phyloP scores from a whole-genome alignment of 2,329 filamentous ascomycete species.

The Celoporthe dispersa region DNA sequence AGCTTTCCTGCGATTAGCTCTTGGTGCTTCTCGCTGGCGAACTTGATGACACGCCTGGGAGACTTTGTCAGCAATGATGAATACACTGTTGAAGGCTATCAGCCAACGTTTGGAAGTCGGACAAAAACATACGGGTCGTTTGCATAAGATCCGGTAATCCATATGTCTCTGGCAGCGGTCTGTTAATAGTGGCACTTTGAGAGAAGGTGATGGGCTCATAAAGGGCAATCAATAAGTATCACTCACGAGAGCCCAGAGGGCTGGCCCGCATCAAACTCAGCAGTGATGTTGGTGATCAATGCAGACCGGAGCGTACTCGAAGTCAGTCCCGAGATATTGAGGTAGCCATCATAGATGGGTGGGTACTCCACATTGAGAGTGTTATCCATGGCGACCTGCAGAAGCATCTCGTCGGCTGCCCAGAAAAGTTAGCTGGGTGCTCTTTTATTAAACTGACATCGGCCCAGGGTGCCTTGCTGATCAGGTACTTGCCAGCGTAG shows the following conservation, averaged over 20 bases:
- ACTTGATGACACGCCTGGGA: conserved; percentile 13
- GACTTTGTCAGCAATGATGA: not conserved
- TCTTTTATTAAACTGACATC: not conserved
- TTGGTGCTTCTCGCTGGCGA: conserved; percentile 13
- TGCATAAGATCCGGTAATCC: conserved; percentile 2
- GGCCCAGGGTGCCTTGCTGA: not conserved
- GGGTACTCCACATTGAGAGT: not conserved
- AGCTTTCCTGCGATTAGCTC: conserved; percentile 33
- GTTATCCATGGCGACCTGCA: not conserved
- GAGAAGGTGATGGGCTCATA: not conserved
- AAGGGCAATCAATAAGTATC: not conserved
- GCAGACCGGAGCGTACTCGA: not conserved
- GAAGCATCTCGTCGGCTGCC: not conserved
- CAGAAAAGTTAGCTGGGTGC: not conserved
- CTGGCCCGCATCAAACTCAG: conserved; percentile 4
- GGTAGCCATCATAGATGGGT: not conserved
- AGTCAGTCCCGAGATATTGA: not conserved
- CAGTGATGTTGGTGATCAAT: conserved; percentile 1
- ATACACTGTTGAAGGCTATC: not conserved
- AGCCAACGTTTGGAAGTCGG: not conserved
- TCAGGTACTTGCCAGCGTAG: not conserved
- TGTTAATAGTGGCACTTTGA: not conserved
- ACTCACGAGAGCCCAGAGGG: conserved; percentile 32
- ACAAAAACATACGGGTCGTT: not conserved
- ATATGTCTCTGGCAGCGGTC: not conserved